A percentile compares a stretch with the other conserved stretches of the same genome.
Evolutionary conservation across 140 eudicot species (phyloP).

Genomic region (Senecio squalidus): DNA sequence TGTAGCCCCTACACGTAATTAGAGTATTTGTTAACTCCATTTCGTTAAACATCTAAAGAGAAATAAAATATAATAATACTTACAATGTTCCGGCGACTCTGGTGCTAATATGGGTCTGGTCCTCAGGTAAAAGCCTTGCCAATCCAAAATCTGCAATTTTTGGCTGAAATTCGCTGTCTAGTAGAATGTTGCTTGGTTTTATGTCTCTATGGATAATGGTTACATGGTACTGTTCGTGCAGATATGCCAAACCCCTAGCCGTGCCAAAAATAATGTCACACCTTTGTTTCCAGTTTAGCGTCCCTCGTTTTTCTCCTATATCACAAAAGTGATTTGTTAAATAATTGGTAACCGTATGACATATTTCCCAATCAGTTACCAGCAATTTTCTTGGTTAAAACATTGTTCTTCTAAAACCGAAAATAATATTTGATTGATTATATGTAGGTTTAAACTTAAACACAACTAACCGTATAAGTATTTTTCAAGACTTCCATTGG

Average conservation of each 20-base stretch:
- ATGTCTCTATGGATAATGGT: conserved; percentile 54
- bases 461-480: conserved; percentile 45
- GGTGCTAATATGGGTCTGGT: conserved; percentile 47
- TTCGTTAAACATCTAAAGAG: neutral
- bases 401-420: too few species aligned
- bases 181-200: conserved; percentile 50
- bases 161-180: conserved; percentile 44
- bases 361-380: too few species aligned
- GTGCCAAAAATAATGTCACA: conserved; percentile 40
- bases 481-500: conserved; percentile 70
- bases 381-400: too few species aligned
- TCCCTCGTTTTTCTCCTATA: conserved; percentile 47
- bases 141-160: conserved; percentile 60
- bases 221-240: conserved; percentile 46
- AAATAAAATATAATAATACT: conserved; percentile 11
- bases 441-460: neutral
- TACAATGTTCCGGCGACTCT: conserved; percentile 52
- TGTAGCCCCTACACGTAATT: conserved; percentile 25
- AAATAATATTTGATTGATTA: too few species aligned
- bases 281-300: conserved; percentile 45
- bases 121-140: conserved; percentile 50
- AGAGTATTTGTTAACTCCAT: neutral
- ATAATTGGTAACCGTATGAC: neutral
- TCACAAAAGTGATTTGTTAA: neutral
- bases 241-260: conserved; percentile 48